phyloP scores from a whole-genome alignment of 805 yeast genomes.

The Wickerhamomyces bisporus region DNA sequence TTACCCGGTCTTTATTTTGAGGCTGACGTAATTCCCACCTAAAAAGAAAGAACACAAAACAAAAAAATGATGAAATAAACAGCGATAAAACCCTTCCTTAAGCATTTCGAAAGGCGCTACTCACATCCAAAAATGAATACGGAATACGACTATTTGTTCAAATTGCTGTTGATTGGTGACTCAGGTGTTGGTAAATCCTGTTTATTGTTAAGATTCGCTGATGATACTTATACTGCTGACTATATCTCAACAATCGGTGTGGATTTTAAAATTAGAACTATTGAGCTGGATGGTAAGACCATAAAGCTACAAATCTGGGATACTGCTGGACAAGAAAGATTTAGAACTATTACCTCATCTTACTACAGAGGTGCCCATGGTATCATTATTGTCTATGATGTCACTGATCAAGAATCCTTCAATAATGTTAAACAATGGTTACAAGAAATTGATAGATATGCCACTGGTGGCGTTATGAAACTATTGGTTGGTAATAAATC shows the following conservation, averaged over 20 bases:
- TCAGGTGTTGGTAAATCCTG: constrained; percentile 99
- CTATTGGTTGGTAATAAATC: constrained; percentile 95
- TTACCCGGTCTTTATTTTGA: neutral
- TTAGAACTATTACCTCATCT: constrained; percentile 95
- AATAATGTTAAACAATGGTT: constrained; percentile 97
- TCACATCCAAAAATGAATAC: constrained; percentile 76
- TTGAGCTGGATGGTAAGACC: constrained; percentile 93
- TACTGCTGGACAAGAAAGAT: constrained; percentile 98
- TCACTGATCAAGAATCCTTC: constrained; percentile 94
- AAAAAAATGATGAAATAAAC: neutral
- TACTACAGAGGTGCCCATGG: constrained; percentile 99
- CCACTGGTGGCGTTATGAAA: constrained; percentile 96
- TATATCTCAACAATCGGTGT: constrained; percentile 98
- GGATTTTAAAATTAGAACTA: constrained; percentile 85
- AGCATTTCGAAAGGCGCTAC: no score
- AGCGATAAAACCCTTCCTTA: neutral
- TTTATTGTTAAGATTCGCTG: constrained; percentile 90
- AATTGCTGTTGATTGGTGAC: constrained; percentile 92
- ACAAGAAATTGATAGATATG: constrained; percentile 97
- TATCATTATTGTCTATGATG: constrained; percentile 95
- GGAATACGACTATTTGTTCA: constrained; percentile 97
- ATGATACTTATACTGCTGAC: constrained; percentile 94
- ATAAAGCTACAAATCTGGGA: constrained; percentile 99
- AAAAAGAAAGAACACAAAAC: neutral
- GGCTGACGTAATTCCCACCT: neutral